Percentiles rank a stretch among this genome's conserved stretches.
These are phyloP conservation scores for Xylariaceae sp. DNA, from an alignment of 2,329 filamentous ascomycete species.

Conservation along the genomic window DNA sequence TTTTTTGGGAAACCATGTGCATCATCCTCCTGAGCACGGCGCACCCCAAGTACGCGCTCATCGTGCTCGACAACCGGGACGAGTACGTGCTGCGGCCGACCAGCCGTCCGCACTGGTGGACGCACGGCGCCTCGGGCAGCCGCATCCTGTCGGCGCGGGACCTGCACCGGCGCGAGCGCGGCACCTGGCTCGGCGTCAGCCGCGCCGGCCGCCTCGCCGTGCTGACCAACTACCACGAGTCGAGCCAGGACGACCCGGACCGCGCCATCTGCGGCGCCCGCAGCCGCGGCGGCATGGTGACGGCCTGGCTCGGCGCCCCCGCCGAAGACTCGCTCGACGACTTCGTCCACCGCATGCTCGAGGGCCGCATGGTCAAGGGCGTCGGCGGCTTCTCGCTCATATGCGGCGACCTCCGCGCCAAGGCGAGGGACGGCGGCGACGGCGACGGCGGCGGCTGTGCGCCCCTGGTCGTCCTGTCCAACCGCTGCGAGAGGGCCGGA, in stretches of 20 bases:
- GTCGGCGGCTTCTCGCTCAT: constrained; percentile 61
- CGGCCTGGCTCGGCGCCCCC: constrained; percentile 49
- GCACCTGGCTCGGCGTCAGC: constrained; percentile 60
- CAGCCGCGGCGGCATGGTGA: constrained; percentile 58
- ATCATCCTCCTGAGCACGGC: constrained; percentile 69
- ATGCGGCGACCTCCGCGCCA: constrained; percentile 49
- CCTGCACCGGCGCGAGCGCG: constrained; percentile 52
- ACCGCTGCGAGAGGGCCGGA: constrained; percentile 44
- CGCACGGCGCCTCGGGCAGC: constrained; percentile 31
- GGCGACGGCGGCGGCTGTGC: too few relatives aligned
- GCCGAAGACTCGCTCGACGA: constrained; percentile 38
- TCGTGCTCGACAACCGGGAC: constrained; percentile 72
- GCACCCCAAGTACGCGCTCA: constrained; percentile 67
- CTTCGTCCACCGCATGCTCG: constrained; percentile 46
- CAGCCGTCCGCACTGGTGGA: constrained; percentile 58
- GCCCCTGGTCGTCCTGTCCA: constrained; percentile 56
- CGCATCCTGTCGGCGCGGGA: constrained; percentile 53
- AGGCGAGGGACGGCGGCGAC: constrained; percentile 27
- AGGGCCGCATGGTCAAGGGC: constrained; percentile 46
- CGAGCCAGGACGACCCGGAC: constrained; percentile 36
- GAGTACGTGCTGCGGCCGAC: constrained; percentile 61
- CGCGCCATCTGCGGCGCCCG: constrained; percentile 47
- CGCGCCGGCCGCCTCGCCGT: constrained; percentile 53
- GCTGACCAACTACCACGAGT: constrained; percentile 60
- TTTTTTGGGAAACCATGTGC: constrained; percentile 56